Conservation (phyloP, 306 rosid species). For the cucumber (Cucumis sativus) region Cucumber_9930_V3 NC_026657.2:27848001-27848500, state of each 20-base stretch:
- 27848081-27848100: conserved; percentile 20
- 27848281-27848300: conserved; percentile 3
- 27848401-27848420: conserved; percentile 53
- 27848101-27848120: conserved; percentile 21
- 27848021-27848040: conserved; percentile 1
- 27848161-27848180: conserved; percentile 56
- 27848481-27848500: conserved; percentile 8
- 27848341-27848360: conserved; percentile 43
- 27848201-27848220: neutral
- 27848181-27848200: conserved; percentile 46
- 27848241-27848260: conserved; percentile 5
- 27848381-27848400: conserved; percentile 73
- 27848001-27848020: too few relatives aligned
- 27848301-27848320: conserved; percentile 1
- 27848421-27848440: conserved; percentile 80
- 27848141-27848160: conserved; percentile 85
- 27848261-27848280: neutral
- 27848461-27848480: conserved; percentile 81
- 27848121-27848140: conserved; percentile 23
- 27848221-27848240: neutral
- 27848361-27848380: conserved; percentile 77
- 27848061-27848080: neutral
- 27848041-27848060: conserved; percentile 1
- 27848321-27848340: neutral
- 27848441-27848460: conserved; percentile 77